Base-by-base conservation (phyloP, 345 rosid species). In the Anacardium occidentale region DNA sequence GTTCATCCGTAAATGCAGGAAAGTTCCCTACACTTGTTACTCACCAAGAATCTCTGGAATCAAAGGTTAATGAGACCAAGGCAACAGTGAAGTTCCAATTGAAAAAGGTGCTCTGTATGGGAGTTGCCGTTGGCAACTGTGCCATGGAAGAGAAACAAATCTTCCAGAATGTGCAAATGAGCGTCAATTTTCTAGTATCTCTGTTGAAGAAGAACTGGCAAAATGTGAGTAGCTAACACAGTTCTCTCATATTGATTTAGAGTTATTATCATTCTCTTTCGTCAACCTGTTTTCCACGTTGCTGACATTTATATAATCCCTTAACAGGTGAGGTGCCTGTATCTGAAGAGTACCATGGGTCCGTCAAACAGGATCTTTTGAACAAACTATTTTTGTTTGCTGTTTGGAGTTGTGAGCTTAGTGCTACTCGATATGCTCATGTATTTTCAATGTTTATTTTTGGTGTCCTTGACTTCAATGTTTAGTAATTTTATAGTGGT, bases 191-290 rank as follows among this genome's bases (percentile, higher is more conserved):
- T 77, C 89, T 90, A 1, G 96, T 90, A 22, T 90, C 96, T 0
- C 81, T 90, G 78, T 73, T 90, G 87, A 90, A 90, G 87, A 90
- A 90, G 55, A 88, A 88, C 74, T 90, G 96, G 96, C 96, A 88
- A 44, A 90, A 90, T 25, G 96, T 88, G 26, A 88, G 91, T 77
- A 6, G 1, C 66, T 40, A n/a, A 1, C 14, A 34, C 22, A n/a
- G 4, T 55, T 21, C 42, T 5, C 7, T 0, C 8, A 37, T 37
- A 37, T 48, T 14, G 18, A 12, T 48, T 48, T 14, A n/a, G 15
- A 48, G 18, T 48, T 14, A 48, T 48, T 17, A 14, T 48, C n/a
- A 14, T 48, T 12, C 42, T 37, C 42, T 37, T 37, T 37, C 8
- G 8, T 37, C 42, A 37, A 37, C 42, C 6, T 37, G 42, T 37